Base-by-base conservation (phyloP, 2,329 filamentous ascomycete genomes). In the Coleophoma crateriformis region DNA sequence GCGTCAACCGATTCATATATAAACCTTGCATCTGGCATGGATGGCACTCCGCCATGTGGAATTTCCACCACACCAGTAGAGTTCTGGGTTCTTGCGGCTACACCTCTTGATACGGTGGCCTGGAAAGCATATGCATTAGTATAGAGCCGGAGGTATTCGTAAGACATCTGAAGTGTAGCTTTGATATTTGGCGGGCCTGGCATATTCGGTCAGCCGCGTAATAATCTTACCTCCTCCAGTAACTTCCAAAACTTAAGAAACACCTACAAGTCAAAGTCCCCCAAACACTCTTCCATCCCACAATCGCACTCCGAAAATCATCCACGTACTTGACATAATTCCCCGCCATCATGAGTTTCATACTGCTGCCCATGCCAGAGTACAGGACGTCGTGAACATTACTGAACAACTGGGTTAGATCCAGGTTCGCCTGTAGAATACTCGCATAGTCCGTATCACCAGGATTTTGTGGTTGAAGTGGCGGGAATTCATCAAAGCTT, bases 61-160 rank as follows among this genome's bases (percentile, higher is more conserved):
- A 67, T 49, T 20, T 58, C 51, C 42, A 54, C 50, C 13, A 47
- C 42, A 10, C 46, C 46, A 2, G 54, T 37, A 7, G 45, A 39
- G 4, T 50, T 49, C 37, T 51, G 47, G 14, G 49, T 51, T 20
- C 54, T 55, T 5, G 52, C 51, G 33, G 55, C 52, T 10, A 57
- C 53, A 49, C 64, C 76, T 61, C 73, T 76, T 57, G 66, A 78
- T 47, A 77, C 79, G 2, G 82, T 85, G 2, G 85, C 84, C 60
- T 88, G 85, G 54, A 88, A 88, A 1, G 84, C 85, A 60, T 88
- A 88, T 0, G 84, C 84, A 52, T 87, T 87, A 40, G 84, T 86
- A 62, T 88, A 88, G 0, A 88, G 72, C 12, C 84, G 75, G 2
- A 88, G 67, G 59, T 87, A 88, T 55, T 88, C 83, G 59, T 86